Conservation (phyloP, 345 rosid genomes). For the Firmiana major region DNA sequence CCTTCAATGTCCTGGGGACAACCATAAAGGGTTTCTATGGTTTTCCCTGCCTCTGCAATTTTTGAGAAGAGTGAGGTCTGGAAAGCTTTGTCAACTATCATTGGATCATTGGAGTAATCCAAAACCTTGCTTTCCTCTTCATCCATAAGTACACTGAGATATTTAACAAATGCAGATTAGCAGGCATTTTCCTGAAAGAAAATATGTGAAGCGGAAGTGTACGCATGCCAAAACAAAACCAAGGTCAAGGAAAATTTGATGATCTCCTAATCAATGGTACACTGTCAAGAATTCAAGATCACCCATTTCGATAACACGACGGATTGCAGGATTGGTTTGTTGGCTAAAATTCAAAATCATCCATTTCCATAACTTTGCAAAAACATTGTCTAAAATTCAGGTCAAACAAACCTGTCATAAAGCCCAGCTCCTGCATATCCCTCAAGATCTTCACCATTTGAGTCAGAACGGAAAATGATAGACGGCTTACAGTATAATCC, state of each 20-base stretch:
- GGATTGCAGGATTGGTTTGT: no score
- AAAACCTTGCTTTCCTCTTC: slow-evolving; percentile 26
- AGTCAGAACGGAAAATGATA: slow-evolving; percentile 38
- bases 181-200: neutral
- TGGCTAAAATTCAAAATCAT: neutral
- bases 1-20: slow-evolving; percentile 21
- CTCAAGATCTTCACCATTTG: slow-evolving; percentile 43
- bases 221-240: neutral
- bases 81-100: slow-evolving; percentile 26
- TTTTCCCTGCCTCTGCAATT: slow-evolving; percentile 26
- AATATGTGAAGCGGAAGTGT: neutral
- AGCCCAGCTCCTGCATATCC: slow-evolving; percentile 49
- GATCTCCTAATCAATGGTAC: neutral
- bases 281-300: neutral
- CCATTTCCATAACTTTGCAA: neutral
- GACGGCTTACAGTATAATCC: slow-evolving; percentile 32
- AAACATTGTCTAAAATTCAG: neutral
- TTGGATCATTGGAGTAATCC: slow-evolving; percentile 34
- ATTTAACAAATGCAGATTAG: neutral
- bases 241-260: neutral
- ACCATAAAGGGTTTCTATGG: slow-evolving; percentile 17
- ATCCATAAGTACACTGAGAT: slow-evolving; percentile 35
- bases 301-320: neutral
- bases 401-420: slow-evolving; percentile 33
- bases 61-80: slow-evolving; percentile 27